Percentiles rank a stretch among this genome's conserved stretches.
Evolutionary conservation across 805 yeast genomes (phyloP).

Genomic region (Metschnikowia bowlesiae): DNA sequence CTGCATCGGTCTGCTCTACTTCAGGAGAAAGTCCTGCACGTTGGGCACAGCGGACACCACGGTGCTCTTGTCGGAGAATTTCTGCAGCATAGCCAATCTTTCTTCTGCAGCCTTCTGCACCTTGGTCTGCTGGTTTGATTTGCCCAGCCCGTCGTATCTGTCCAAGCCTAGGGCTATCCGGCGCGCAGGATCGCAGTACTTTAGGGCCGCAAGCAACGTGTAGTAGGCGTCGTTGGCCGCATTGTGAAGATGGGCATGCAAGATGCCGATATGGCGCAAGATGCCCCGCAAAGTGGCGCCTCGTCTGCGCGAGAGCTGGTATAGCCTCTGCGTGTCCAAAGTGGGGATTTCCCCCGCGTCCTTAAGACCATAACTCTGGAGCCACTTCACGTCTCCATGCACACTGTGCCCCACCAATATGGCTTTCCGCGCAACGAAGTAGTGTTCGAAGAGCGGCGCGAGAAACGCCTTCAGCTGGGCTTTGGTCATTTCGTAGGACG

Average conservation of each 20-base stretch:
- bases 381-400: slow-evolving; percentile 16
- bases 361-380: slow-evolving; percentile 10
- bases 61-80: neutral
- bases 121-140: neutral
- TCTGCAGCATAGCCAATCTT: neutral
- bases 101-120: neutral
- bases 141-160: slow-evolving; percentile 11
- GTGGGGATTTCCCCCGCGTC: slow-evolving; percentile 5
- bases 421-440: slow-evolving; percentile 15
- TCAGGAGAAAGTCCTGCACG: neutral
- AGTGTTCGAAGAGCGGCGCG: slow-evolving; percentile 12
- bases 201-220: slow-evolving; percentile 23
- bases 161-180: slow-evolving; percentile 17
- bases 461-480: slow-evolving; percentile 11
- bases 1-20: too few species aligned
- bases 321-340: slow-evolving; percentile 21
- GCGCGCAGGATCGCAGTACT: slow-evolving; percentile 21
- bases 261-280: slow-evolving; percentile 18
- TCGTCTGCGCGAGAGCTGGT: slow-evolving; percentile 11
- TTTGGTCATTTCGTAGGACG: slow-evolving; percentile 15
- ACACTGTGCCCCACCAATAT: slow-evolving; percentile 19
- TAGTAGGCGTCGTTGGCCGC: slow-evolving; percentile 30
- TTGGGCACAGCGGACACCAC: neutral
- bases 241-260: slow-evolving; percentile 25
- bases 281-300: slow-evolving; percentile 22